Base-by-base conservation (phyloP, 805 yeast species). In the Lipomyces spencermartinsiae region DNA sequence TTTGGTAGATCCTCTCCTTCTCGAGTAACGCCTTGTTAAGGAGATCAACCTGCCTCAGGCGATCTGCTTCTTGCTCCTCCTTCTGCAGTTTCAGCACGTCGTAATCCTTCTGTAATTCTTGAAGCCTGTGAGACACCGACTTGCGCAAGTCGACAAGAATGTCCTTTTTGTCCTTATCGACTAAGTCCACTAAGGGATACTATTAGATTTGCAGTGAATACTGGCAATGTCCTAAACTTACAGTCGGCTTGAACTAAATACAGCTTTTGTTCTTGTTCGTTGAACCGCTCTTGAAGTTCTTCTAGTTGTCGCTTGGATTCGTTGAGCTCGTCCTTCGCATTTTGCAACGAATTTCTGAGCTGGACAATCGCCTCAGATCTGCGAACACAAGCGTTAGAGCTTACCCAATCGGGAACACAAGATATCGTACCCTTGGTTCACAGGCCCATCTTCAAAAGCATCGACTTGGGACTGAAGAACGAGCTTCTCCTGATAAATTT, bases 1-100 rank as follows among this genome's bases (percentile, higher is more conserved):
- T 69, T 51, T 63, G 65, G 54, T 67, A 63, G 1, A 67, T n/a
- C 1, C 56, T n/a, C 14, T 69, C 72, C 49, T 69, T 69, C 35
- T 69, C 72, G 10, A 64, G 37, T 9, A 63, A 46, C n/a, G 64
- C 57, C 54, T 58, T 58, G 46, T 43, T 35, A 6, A 69, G 66
- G 8, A 60, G 53, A 46, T 69, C 71, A 12, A 58, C 31, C 31
- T 59, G 59, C 39, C 39, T 49, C 39, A 25, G n/a, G 33, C 31
- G 22, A 16, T 63, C 58, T 14, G 58, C n/a, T 51, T 56, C 65
- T 1, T 67, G 59, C 10, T 51, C 35, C 2, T 31, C 34, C 14
- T 60, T 63, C 31, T 63, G 62, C 8, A 39, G 25, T 4, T 35
- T 62, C 31, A 68, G 58, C 0, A 9, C 35, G n/a, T 66, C 58